Percentiles rank a stretch among this genome's conserved stretches.
phyloP scores from a whole-genome alignment of 768 basidiomycete genomes.

The Xerocomus spinulosus region DNA sequence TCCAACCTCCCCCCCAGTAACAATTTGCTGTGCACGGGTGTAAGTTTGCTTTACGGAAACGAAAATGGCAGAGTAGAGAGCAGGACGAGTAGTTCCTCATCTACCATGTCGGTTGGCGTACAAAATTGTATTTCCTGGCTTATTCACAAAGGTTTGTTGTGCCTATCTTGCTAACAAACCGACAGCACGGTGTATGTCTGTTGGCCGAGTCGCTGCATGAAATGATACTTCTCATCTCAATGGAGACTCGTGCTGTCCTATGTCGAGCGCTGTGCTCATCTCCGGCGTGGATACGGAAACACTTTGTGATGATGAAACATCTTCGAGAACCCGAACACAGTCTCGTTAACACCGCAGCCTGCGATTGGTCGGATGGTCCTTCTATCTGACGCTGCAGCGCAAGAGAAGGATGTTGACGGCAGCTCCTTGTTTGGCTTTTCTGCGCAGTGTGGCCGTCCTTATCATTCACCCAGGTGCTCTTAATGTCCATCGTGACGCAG shows the following conservation, averaged over 20 bases:
- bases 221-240: conserved; percentile 14
- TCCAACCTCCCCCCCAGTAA: conserved; percentile 48
- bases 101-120: conserved; percentile 19
- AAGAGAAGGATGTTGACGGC: conserved; percentile 24
- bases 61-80: conserved; percentile 21
- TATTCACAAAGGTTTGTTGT: conserved; percentile 28
- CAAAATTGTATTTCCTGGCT: conserved; percentile 24
- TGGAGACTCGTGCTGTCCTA: conserved; percentile 18
- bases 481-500: conserved; percentile 23
- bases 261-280: conserved; percentile 19
- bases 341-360: conserved; percentile 23
- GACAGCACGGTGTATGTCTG: conserved; percentile 20
- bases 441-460: conserved; percentile 26
- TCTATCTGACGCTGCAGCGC: conserved; percentile 27
- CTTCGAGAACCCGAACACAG: conserved; percentile 27
- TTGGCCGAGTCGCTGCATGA: conserved; percentile 18
- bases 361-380: conserved; percentile 23
- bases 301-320: conserved; percentile 27
- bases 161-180: conserved; percentile 22
- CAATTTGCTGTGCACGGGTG: conserved; percentile 6
- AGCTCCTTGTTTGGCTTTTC: conserved; percentile 22
- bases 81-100: conserved; percentile 23
- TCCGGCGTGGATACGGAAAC: conserved; percentile 22
- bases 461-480: conserved; percentile 23
- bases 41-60: conserved; percentile 8